Conservation (phyloP, 2,329 filamentous ascomycete species). For the Macrophomina tecta region DNA sequence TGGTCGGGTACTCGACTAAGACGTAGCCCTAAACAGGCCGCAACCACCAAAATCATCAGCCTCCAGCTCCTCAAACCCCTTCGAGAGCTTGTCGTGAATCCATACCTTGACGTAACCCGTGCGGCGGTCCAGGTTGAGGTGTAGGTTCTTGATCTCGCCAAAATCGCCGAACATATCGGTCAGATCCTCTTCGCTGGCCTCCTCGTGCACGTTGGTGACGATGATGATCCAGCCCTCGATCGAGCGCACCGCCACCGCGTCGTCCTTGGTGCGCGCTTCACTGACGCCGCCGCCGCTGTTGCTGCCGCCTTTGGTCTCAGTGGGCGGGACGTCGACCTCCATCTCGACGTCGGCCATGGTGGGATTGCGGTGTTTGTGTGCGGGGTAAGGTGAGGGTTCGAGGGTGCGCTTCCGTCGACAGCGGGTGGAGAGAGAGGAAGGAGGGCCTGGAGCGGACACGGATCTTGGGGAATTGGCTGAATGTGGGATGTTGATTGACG, state of each 20-base stretch:
- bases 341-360: conserved; percentile 25
- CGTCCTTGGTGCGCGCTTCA: conserved; percentile 72
- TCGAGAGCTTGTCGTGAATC: not conserved
- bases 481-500: not conserved
- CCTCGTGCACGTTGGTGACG: conserved; percentile 86
- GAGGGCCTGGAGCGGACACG: not conserved
- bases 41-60: not conserved
- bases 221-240: conserved; percentile 91
- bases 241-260: conserved; percentile 78
- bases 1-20: conserved; percentile 81
- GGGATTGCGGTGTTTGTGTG: not conserved
- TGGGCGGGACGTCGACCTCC: conserved; percentile 20
- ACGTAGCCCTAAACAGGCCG: conserved; percentile 73
- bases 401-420: too few relatives aligned
- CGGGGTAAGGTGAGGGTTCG: too few relatives aligned
- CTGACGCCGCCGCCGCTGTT: not conserved
- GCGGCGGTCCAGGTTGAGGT: conserved; percentile 80
- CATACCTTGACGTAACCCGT: conserved; percentile 85
- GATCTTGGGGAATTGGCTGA: not conserved
- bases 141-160: conserved; percentile 86
- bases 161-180: conserved; percentile 83
- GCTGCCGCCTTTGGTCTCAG: not conserved
- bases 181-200: conserved; percentile 82
- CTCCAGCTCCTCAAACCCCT: too few relatives aligned
- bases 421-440: not conserved